Evolutionary conservation across 495 filamentous ascomycete species (phyloP).

Genomic region (Annulohypoxylon maeteangense): DNA sequence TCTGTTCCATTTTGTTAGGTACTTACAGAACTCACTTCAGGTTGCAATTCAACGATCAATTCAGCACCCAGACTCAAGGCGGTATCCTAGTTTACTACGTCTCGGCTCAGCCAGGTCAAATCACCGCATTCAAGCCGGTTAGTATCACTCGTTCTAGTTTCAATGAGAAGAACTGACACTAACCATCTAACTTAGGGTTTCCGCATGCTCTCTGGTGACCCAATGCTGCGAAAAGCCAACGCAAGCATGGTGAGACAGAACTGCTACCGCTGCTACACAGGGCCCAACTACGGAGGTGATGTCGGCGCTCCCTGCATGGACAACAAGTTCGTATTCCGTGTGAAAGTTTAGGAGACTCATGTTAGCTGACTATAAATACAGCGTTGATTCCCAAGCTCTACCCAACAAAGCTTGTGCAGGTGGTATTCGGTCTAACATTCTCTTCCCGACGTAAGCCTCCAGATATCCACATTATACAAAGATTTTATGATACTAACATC

Average conservation of each 20-base stretch:
- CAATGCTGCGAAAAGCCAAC: conserved; percentile 52
- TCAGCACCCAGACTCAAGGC: conserved; percentile 59
- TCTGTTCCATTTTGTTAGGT: neutral
- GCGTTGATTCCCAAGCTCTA: conserved; percentile 55
- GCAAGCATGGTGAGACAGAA: conserved; percentile 54
- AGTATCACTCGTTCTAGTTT: conserved; percentile 14
- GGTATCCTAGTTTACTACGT: conserved; percentile 66
- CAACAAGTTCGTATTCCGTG: conserved; percentile 31
- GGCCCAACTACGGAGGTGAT: conserved; percentile 61
- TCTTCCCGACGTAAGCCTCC: conserved; percentile 59
- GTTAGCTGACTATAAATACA: conserved; percentile 29
- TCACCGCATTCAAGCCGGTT: conserved; percentile 65
- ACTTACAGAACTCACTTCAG: conserved; percentile 19
- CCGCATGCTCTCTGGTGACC: conserved; percentile 65
- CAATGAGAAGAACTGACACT: neutral
- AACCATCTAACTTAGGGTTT: conserved; percentile 51
- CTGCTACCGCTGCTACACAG: conserved; percentile 63
- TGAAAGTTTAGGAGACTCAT: neutral
- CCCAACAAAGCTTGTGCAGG: conserved; percentile 55
- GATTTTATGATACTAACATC: conserved; percentile 10
- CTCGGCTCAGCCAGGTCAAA: conserved; percentile 60
- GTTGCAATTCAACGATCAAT: conserved; percentile 59
- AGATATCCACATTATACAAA: neutral
- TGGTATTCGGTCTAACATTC: conserved; percentile 64
- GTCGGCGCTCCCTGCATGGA: conserved; percentile 56